Evolutionary conservation across 345 rosid species (phyloP).

Genomic region (Erodium maritimum): DNA sequence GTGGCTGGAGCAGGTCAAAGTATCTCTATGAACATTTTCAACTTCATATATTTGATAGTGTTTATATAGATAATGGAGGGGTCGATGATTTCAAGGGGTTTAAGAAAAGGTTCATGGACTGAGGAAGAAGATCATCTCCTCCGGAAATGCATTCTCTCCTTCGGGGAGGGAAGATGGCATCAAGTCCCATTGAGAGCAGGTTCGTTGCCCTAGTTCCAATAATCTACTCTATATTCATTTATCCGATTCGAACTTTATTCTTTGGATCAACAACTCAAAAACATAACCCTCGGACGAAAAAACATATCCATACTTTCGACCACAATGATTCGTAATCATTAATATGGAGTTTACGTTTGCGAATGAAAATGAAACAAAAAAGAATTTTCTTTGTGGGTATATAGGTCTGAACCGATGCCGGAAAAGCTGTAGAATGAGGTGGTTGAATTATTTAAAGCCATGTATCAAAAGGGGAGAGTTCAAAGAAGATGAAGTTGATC

Average conservation of each 20-base stretch:
- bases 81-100: not conserved
- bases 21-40: no score
- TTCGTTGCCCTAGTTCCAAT: not conserved
- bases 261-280: no score
- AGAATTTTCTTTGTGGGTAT: no score
- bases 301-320: no score
- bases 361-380: no score
- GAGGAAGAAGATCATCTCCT: constrained; percentile 39
- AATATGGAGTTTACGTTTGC: no score
- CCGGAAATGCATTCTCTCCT: constrained; percentile 19
- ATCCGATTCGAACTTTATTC: no score
- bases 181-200: constrained; percentile 32
- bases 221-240: not conserved
- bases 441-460: constrained; percentile 20
- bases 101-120: constrained; percentile 45
- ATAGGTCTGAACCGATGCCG: constrained; percentile 16
- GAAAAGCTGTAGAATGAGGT: constrained; percentile 17
- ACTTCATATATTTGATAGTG: no score
- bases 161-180: constrained; percentile 44
- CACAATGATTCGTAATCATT: no score
- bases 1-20: no score
- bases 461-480: constrained; percentile 16
- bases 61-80: constrained; percentile 10
- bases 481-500: constrained; percentile 16
- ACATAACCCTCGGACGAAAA: no score